Evolutionary conservation across 768 basidiomycete genomes (phyloP).

Genomic region (Kwoniella sp.): DNA sequence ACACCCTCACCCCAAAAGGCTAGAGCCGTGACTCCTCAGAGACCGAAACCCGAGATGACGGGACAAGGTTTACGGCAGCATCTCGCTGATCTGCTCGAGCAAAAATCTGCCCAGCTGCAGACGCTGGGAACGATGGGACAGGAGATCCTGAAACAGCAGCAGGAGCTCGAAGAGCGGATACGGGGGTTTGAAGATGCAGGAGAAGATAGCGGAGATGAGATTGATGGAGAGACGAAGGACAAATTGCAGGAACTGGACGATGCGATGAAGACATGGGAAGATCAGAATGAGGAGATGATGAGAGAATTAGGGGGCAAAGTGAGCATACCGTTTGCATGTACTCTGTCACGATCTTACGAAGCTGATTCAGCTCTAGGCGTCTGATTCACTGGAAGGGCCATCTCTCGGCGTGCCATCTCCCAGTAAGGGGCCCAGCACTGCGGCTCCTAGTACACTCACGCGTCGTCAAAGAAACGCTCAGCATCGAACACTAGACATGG

Average conservation of each 20-base stretch:
- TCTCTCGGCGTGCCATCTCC: slow-evolving; percentile 62
- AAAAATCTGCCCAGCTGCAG: slow-evolving; percentile 88
- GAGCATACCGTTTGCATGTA: slow-evolving; percentile 1
- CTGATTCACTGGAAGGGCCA: slow-evolving; percentile 13
- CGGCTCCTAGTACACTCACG: slow-evolving; percentile 32
- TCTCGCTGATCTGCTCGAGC: slow-evolving; percentile 70
- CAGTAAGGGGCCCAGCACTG: slow-evolving; percentile 4
- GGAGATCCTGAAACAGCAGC: slow-evolving; percentile 87
- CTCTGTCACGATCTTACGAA: not conserved
- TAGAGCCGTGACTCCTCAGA: not conserved
- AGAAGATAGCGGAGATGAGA: slow-evolving; percentile 60
- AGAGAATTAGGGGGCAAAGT: slow-evolving; percentile 47
- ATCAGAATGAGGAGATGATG: slow-evolving; percentile 52
- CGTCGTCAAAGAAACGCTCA: slow-evolving; percentile 50
- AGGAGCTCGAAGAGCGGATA: slow-evolving; percentile 87
- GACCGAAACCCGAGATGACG: slow-evolving; percentile 18
- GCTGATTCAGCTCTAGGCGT: slow-evolving; percentile 1
- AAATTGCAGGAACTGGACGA: slow-evolving; percentile 48
- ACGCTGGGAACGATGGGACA: slow-evolving; percentile 91
- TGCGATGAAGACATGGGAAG: slow-evolving; percentile 51
- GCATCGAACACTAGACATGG: slow-evolving; percentile 60
- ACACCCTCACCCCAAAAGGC: slow-evolving; percentile 27
- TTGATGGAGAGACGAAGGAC: slow-evolving; percentile 41
- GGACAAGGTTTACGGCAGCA: slow-evolving; percentile 46
- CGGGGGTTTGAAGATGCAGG: slow-evolving; percentile 67